Percentiles rank a stretch among this genome's conserved stretches.
Conservation (phyloP, 2,329 filamentous ascomycete genomes). For the Xylariaceae sp. region DNA sequence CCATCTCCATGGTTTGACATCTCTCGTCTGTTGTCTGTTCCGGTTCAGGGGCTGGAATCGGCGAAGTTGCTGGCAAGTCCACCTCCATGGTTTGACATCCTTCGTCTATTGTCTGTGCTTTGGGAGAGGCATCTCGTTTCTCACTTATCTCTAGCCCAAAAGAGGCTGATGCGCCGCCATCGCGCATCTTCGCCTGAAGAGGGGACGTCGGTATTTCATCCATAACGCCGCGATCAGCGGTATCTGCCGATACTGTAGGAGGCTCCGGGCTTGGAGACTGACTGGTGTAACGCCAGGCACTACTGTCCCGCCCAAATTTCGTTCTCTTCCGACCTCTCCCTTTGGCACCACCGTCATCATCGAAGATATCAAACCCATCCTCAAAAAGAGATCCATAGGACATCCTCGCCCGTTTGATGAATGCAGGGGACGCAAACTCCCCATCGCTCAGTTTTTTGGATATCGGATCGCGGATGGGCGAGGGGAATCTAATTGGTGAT, state of each 20-base stretch:
- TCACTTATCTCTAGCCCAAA: too few species aligned
- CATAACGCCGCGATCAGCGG: conserved; percentile 13
- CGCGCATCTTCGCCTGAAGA: not conserved
- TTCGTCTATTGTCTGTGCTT: conserved; percentile 34
- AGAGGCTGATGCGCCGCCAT: too few species aligned
- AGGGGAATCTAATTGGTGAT: conserved; percentile 13
- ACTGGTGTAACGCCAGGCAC: conserved; percentile 70
- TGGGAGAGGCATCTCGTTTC: conserved; percentile 11
- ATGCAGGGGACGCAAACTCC: conserved; percentile 74
- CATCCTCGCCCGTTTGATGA: conserved; percentile 66
- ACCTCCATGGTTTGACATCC: conserved; percentile 38
- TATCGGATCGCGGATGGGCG: conserved; percentile 7
- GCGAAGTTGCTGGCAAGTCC: conserved; percentile 20
- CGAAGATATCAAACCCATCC: conserved; percentile 62
- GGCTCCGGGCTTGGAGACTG: conserved; percentile 66
- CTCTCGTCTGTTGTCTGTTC: conserved; percentile 37
- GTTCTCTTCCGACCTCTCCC: conserved; percentile 66
- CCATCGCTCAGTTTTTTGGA: conserved; percentile 35
- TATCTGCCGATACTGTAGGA: conserved; percentile 1
- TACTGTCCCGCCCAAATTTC: conserved; percentile 62
- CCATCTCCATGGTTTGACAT: conserved; percentile 37
- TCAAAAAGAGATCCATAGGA: conserved; percentile 67
- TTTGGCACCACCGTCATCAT: conserved; percentile 60
- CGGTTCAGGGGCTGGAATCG: too few species aligned
- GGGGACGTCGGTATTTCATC: not conserved